A percentile compares a stretch with the other conserved stretches of the same genome.
Conservation (phyloP, 78 protist genomes). For the Blattamonas nauphoetae region DNA sequence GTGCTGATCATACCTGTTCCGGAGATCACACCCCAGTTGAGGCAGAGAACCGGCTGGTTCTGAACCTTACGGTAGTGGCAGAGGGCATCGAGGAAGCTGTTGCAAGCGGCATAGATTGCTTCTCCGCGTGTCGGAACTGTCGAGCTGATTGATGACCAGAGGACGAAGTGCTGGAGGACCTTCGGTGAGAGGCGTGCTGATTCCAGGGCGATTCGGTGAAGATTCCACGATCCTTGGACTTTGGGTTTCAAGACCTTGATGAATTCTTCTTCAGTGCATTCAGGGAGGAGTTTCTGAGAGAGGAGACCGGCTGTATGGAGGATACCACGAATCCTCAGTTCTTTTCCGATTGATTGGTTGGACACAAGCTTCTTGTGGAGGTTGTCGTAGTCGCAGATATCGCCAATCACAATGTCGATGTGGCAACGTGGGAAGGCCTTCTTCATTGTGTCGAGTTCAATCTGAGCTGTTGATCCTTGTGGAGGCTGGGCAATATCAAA, state of each 20-base stretch:
- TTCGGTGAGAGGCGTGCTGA: neutral
- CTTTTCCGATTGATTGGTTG: neutral
- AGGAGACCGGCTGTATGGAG: conserved; percentile 37
- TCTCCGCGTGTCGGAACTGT: conserved; percentile 28
- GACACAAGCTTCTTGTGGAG: neutral
- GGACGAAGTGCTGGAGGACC: neutral
- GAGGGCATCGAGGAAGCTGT: conserved; percentile 21
- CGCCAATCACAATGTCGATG: neutral
- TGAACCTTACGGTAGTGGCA: neutral
- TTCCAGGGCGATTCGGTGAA: neutral
- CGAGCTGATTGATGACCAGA: conserved; percentile 16
- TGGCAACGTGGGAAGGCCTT: neutral
- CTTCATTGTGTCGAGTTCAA: neutral
- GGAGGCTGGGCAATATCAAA: neutral
- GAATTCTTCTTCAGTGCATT: neutral
- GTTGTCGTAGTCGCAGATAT: neutral
- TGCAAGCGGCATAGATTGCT: conserved; percentile 30
- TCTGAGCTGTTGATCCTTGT: neutral
- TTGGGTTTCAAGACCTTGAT: neutral
- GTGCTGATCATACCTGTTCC: conserved; percentile 22
- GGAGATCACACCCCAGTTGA: conserved; percentile 31
- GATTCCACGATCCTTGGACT: conserved; percentile 1
- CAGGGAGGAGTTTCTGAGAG: neutral
- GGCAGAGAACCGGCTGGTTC: neutral
- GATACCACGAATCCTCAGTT: conserved; percentile 6